Conservation (phyloP, 805 yeast species). For the Nakazawaea laoshanensis region DNA sequence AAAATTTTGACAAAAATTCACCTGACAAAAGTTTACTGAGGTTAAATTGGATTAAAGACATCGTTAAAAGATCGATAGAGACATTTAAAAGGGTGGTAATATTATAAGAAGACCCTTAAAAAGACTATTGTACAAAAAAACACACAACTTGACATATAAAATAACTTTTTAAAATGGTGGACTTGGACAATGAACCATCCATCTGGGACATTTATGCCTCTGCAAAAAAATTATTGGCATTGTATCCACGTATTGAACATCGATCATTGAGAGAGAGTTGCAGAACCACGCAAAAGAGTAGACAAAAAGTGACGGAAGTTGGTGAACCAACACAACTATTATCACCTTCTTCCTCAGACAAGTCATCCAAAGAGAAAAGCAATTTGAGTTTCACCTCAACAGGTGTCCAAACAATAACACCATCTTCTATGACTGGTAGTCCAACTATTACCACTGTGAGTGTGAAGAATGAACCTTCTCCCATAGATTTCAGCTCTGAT, state of each 20-base stretch:
- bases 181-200: constrained; percentile 14
- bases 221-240: constrained; percentile 22
- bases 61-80: too few species aligned
- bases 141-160: too few species aligned
- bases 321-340: too few species aligned
- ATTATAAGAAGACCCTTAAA: too few species aligned
- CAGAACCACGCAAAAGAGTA: constrained; percentile 14
- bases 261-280: constrained; percentile 22
- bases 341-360: background rate
- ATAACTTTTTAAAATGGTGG: too few species aligned
- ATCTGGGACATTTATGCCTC: constrained; percentile 27
- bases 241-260: constrained; percentile 25
- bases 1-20: too few species aligned
- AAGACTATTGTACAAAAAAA: too few species aligned
- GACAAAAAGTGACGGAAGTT: background rate
- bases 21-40: too few species aligned
- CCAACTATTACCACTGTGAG: constrained; percentile 3
- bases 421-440: constrained; percentile 10
- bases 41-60: too few species aligned
- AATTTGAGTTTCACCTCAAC: too few species aligned
- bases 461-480: background rate
- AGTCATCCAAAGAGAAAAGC: background rate
- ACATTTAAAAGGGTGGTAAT: too few species aligned
- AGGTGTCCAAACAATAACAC: constrained; percentile 7
- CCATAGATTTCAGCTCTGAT: background rate